Evolutionary conservation across 2,329 filamentous ascomycete genomes (phyloP).

Genomic region (Beauveria sp.): DNA sequence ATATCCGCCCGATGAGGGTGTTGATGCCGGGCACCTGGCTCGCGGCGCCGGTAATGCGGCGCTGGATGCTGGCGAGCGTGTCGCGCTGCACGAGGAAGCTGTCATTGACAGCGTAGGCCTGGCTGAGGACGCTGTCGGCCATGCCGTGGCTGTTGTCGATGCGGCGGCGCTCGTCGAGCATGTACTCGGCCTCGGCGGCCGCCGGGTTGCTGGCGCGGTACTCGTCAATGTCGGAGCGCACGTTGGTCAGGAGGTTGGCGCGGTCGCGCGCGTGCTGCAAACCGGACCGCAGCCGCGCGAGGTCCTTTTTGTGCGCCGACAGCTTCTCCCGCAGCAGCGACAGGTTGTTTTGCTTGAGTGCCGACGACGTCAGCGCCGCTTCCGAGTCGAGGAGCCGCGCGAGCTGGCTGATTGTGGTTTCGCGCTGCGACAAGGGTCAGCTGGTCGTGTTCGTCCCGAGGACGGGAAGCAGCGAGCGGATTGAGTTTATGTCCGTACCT

Average conservation of each 20-base stretch:
- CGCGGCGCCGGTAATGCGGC: slow-evolving; percentile 81
- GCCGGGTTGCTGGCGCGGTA: slow-evolving; percentile 78
- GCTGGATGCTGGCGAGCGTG: slow-evolving; percentile 79
- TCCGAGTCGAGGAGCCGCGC: slow-evolving; percentile 88
- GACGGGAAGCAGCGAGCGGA: too few relatives aligned
- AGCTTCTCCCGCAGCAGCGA: slow-evolving; percentile 86
- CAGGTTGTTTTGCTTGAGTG: slow-evolving; percentile 95
- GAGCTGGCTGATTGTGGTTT: slow-evolving; percentile 73
- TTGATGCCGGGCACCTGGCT: slow-evolving; percentile 92
- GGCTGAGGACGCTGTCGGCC: slow-evolving; percentile 83
- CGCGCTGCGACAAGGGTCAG: slow-evolving; percentile 51
- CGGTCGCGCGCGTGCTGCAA: slow-evolving; percentile 76
- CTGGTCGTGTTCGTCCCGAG: neutral
- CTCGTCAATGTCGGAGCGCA: slow-evolving; percentile 84
- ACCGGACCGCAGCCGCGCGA: slow-evolving; percentile 63
- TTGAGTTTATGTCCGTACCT: slow-evolving; percentile 38
- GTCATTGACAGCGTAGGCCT: slow-evolving; percentile 95
- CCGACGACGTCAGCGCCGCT: slow-evolving; percentile 75
- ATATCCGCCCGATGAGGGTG: slow-evolving; percentile 83
- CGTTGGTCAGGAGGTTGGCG: slow-evolving; percentile 82
- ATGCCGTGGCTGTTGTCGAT: slow-evolving; percentile 87
- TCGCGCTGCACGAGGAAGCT: slow-evolving; percentile 82
- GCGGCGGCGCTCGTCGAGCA: slow-evolving; percentile 80
- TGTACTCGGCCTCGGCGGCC: slow-evolving; percentile 88
- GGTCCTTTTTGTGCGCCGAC: slow-evolving; percentile 75